phyloP scores from a whole-genome alignment of 257 asterid genomes.

The Anisodus tanguticus region DNA sequence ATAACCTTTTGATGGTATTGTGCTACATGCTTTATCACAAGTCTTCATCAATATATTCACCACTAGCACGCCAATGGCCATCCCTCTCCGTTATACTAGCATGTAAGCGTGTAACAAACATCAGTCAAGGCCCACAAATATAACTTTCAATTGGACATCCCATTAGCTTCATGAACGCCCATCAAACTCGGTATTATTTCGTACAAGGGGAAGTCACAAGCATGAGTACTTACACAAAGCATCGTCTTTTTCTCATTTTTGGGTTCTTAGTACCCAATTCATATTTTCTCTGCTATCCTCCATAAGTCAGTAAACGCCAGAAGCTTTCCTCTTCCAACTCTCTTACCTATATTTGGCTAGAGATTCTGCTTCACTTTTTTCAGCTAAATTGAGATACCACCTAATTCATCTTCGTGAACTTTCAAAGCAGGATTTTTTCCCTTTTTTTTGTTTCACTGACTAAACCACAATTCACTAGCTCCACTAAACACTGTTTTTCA shows the following conservation, averaged over 20 bases:
- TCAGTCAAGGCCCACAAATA: neutral
- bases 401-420: neutral
- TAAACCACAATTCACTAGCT: neutral
- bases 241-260: neutral
- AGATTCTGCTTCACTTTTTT: neutral
- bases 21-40: neutral
- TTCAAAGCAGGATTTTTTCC: neutral
- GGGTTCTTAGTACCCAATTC: conserved; percentile 13
- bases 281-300: neutral
- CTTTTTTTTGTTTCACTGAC: neutral
- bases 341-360: neutral
- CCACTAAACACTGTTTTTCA: neutral
- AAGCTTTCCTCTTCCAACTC: neutral
- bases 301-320: neutral
- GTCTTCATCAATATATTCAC: conserved; percentile 4
- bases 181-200: neutral
- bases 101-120: neutral
- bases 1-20: neutral
- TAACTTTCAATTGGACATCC: neutral
- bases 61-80: neutral
- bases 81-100: conserved; percentile 2
- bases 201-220: conserved; percentile 10
- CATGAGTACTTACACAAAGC: neutral
- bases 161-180: neutral
- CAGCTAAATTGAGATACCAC: neutral